These are phyloP conservation scores for Psophocarpus tetragonolobus DNA, from an alignment of 306 rosid species.

Conservation along the genomic window DNA sequence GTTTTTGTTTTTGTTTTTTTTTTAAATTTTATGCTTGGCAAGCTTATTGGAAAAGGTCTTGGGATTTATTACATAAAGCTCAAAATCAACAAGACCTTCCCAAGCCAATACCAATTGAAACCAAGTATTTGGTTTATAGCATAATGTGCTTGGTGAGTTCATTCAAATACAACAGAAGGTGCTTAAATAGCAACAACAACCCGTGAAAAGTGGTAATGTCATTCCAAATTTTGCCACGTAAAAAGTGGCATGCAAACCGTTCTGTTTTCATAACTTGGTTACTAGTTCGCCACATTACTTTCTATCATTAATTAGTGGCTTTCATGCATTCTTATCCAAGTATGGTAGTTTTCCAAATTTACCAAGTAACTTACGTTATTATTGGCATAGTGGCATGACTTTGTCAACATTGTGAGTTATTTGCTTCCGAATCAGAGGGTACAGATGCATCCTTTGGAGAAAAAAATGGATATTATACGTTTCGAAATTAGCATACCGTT, in stretches of 20 bases:
- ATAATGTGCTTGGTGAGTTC: not conserved
- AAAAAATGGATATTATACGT: too few relatives aligned
- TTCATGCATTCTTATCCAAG: not conserved
- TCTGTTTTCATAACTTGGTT: not conserved
- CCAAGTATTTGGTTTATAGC: not conserved
- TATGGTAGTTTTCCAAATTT: not conserved
- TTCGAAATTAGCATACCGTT: too few relatives aligned
- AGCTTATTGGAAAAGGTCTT: not conserved
- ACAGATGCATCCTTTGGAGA: not conserved
- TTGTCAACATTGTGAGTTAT: not conserved
- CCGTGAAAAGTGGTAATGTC: not conserved
- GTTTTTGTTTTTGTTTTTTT: not conserved
- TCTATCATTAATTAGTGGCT: not conserved
- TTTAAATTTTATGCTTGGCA: not conserved
- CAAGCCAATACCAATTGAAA: not conserved
- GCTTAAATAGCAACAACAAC: not conserved
- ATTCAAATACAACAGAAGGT: not conserved
- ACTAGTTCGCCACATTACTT: not conserved
- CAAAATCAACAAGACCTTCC: slow-evolving; percentile 20
- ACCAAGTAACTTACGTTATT: not conserved
- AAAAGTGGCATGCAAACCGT: not conserved
- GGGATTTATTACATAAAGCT: not conserved
- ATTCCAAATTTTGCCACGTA: not conserved
- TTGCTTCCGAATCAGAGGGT: not conserved
- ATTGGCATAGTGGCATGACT: not conserved